Conservation (phyloP, 306 rosid genomes). For the Pyrus communis region DNA sequence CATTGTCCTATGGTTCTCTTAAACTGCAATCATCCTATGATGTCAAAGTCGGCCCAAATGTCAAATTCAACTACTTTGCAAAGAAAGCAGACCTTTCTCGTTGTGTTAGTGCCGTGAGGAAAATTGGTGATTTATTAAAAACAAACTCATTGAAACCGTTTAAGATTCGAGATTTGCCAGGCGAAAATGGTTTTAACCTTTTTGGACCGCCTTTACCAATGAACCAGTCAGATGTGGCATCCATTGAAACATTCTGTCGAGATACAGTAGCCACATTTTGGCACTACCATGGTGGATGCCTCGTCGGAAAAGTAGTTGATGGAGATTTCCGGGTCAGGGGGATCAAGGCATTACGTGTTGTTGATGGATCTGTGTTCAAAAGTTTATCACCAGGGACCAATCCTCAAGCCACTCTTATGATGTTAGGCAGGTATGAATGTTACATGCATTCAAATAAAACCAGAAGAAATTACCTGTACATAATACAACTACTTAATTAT, state of each 20-base stretch:
- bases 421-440: neutral
- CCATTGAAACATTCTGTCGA: neutral
- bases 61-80: conserved; percentile 4
- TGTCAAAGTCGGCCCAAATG: neutral
- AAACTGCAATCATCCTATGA: neutral
- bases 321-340: neutral
- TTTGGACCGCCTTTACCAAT: neutral
- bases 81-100: neutral
- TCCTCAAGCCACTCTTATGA: neutral
- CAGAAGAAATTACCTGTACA: too few relatives aligned
- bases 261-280: neutral
- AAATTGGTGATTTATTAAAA: neutral
- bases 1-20: neutral
- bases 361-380: neutral
- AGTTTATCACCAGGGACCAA: neutral
- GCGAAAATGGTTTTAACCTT: neutral
- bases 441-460: too few relatives aligned
- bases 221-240: neutral
- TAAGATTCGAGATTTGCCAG: neutral
- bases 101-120: neutral
- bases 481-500: too few relatives aligned
- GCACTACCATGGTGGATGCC: neutral
- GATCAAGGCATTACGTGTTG: neutral
- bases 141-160: neutral
- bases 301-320: neutral